Conservation (phyloP, 345 rosid genomes). For the Lagerstroemia speciosa region DNA sequence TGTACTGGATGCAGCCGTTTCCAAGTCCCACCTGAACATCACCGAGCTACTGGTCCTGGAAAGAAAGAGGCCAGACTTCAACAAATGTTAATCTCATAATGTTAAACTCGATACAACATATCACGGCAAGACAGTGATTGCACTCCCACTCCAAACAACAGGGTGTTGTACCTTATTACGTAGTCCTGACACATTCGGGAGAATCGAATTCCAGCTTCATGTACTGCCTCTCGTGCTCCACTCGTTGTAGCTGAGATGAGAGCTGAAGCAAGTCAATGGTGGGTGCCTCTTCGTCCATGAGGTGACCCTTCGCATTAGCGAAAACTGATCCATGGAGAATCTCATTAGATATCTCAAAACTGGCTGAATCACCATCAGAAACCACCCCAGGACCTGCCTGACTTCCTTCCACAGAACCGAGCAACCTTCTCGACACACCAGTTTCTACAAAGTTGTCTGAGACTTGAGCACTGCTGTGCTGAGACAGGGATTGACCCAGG, state of each 20-base stretch:
- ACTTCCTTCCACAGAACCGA: constrained; percentile 9
- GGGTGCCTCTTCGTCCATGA: constrained; percentile 21
- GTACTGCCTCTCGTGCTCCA: constrained; percentile 38
- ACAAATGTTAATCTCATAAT: neutral
- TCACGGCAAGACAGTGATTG: neutral
- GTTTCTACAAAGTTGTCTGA: constrained; percentile 19
- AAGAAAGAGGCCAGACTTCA: neutral
- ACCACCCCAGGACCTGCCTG: constrained; percentile 9
- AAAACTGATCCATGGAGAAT: constrained; percentile 15
- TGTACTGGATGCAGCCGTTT: neutral
- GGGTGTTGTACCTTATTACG: constrained; percentile 3
- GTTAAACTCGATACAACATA: too few species aligned
- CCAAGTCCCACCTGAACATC: neutral
- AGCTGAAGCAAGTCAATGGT: constrained; percentile 45
- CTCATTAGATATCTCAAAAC: constrained; percentile 16
- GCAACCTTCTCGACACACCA: constrained; percentile 7
- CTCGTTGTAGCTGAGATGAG: constrained; percentile 43
- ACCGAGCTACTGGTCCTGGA: neutral
- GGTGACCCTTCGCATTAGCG: constrained; percentile 18
- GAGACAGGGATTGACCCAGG: constrained; percentile 25
- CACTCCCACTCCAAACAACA: neutral
- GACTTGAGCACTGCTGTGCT: constrained; percentile 14
- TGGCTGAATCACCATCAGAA: constrained; percentile 13
- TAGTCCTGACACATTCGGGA: constrained; percentile 16
- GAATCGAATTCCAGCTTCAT: constrained; percentile 26